Evolutionary conservation across 108 stramenopile species (phyloP).

Genomic region (Nitzschia sp.): DNA sequence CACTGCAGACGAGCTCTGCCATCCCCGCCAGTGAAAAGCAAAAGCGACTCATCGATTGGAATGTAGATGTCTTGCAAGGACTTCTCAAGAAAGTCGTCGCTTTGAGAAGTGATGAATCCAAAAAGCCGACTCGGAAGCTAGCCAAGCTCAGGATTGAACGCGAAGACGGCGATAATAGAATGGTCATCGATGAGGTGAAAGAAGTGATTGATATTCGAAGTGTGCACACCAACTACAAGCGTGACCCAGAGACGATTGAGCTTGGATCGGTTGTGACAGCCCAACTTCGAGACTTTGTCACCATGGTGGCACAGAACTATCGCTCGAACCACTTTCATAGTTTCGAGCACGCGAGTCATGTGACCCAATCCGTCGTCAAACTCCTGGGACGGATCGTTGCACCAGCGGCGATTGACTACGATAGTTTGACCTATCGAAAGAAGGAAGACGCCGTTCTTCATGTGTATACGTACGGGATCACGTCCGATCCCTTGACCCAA

Average conservation of each 20-base stretch:
- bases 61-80: conserved; percentile 11
- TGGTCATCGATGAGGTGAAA: conserved; percentile 20
- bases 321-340: conserved; percentile 15
- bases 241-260: conserved; percentile 6
- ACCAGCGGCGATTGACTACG: conserved; percentile 9
- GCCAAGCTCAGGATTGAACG: neutral
- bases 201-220: conserved; percentile 13
- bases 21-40: neutral
- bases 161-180: neutral
- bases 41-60: conserved; percentile 19
- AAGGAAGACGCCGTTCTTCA: neutral
- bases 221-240: neutral
- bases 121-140: neutral
- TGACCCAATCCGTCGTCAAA: conserved; percentile 8
- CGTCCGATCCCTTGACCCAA: conserved; percentile 16
- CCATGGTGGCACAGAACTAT: conserved; percentile 2
- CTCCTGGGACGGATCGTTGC: conserved; percentile 14
- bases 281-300: conserved; percentile 9
- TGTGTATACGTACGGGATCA: conserved; percentile 17
- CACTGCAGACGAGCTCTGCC: neutral
- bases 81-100: conserved; percentile 6
- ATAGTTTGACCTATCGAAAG: neutral
- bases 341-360: conserved; percentile 20
- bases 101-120: neutral
- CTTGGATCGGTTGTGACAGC: neutral